Base-by-base conservation (phyloP, 1,284 basidiomycete genomes). In the Baeospora myosura region DNA sequence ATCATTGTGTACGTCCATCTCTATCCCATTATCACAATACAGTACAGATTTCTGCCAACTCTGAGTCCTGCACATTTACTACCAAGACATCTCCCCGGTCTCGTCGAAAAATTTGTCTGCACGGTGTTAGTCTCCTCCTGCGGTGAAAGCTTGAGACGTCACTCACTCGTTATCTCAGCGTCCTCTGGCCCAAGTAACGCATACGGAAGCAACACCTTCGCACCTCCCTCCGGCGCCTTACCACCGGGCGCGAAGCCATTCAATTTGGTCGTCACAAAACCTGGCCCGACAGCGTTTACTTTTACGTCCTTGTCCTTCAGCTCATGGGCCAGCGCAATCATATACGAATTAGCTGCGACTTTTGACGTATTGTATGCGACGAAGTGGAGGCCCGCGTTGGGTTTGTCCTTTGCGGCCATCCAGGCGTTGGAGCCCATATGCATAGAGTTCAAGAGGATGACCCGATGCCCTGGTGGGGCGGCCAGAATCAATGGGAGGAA, bases 401-500 rank as follows among this genome's bases (percentile, higher is more conserved):
- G 45, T 16, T 46, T n/a, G n/a, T n/a, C n/a, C n/a, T n/a, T n/a
- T n/a, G n/a, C 37, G 14, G 40, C 34, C 31, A 44, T 42, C 12
- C 17, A 29, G 10, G 42, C n/a, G 35, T 92, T 92, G 44, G 83
- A 82, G 1, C 88, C 61, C 66, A 71, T 67, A 48, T 65, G 64
- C 5, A 58, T 62, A 23, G 54, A 52, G 32, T 64, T 58, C 41
- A 60, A 60, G 44, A 66, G 45, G 28, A 68, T 60, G 44, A 60
- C 56, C 5, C 52, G n/a, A n/a, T 43, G 12, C 4, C 34, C 38
- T 37, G 53, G 46, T 38, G 55, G 37, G 8, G 55, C 51, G 38
- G 52, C 49, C 18, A 52, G 61, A 8, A 69, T 50, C 18, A 66
- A 57, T 3, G 61, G 64, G 28, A 64, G 50, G 52, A 64, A 60